phyloP scores from a whole-genome alignment of 225 moss, liverwort and hornwort species.

The Takakia lepidozioides region DNA sequence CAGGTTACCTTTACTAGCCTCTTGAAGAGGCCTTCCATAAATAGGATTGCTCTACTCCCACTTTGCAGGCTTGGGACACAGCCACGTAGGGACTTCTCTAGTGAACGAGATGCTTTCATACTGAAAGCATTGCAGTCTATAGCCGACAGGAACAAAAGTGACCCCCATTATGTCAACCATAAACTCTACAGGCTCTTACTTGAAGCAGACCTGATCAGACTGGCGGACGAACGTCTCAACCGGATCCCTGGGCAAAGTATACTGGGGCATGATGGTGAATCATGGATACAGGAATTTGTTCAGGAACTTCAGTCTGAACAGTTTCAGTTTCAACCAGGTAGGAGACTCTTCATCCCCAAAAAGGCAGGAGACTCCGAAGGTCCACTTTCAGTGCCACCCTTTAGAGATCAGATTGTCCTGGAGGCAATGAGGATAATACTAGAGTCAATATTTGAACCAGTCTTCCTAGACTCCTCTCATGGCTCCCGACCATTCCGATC shows the following conservation, averaged over 20 bases:
- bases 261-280: slow-evolving; percentile 27
- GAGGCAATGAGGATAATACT: slow-evolving; percentile 45
- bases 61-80: too few relatives aligned
- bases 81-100: slow-evolving; percentile 3
- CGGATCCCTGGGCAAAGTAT: slow-evolving; percentile 10
- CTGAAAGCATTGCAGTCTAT: slow-evolving; percentile 20
- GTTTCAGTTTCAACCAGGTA: slow-evolving; percentile 28
- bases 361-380: slow-evolving; percentile 7
- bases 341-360: slow-evolving; percentile 10
- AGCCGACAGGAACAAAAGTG: slow-evolving; percentile 26
- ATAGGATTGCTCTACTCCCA: too few relatives aligned
- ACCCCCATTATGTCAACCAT: slow-evolving; percentile 27
- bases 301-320: slow-evolving; percentile 24
- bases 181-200: slow-evolving; percentile 41
- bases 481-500: slow-evolving; percentile 31
- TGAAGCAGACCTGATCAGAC: slow-evolving; percentile 23
- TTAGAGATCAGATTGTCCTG: slow-evolving; percentile 35
- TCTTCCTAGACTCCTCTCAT: slow-evolving; percentile 40
- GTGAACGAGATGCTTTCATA: slow-evolving; percentile 3
- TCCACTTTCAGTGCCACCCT: slow-evolving; percentile 11
- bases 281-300: slow-evolving; percentile 24
- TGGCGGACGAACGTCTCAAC: slow-evolving; percentile 33
- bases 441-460: slow-evolving; percentile 30
- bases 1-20: too few relatives aligned
- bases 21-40: too few relatives aligned